Evolutionary conservation across 1,284 basidiomycete species (phyloP).

Genomic region (Sanghuangporus weigelae): DNA sequence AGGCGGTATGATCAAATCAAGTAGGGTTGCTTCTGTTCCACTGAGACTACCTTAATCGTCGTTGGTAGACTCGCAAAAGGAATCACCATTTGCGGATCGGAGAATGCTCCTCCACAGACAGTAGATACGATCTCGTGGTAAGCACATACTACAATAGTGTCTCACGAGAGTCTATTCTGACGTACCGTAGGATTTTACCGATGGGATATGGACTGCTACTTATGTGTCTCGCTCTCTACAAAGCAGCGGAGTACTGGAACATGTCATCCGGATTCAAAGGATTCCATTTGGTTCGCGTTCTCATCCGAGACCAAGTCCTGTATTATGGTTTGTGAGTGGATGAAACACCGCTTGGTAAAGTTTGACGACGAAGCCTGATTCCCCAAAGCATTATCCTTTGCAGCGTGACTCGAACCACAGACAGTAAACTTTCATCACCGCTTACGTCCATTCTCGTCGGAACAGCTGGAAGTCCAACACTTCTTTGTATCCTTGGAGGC

Average conservation of each 20-base stretch:
- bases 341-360: not conserved
- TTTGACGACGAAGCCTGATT: not conserved
- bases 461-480: not conserved
- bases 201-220: slow-evolving; percentile 3
- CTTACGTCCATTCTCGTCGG: not conserved
- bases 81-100: no score
- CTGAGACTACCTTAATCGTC: no score
- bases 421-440: not conserved
- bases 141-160: not conserved
- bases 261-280: not conserved
- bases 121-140: not conserved
- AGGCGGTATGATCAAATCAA: no score
- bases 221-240: slow-evolving; percentile 2
- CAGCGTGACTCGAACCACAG: no score
- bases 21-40: no score
- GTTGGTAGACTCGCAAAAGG: no score
- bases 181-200: slow-evolving; percentile 6
- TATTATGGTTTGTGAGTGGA: slow-evolving; percentile 2
- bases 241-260: slow-evolving; percentile 4
- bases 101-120: no score
- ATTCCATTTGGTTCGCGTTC: not conserved
- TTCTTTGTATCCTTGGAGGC: slow-evolving; percentile 11
- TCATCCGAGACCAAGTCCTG: slow-evolving; percentile 2
- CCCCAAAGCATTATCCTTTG: not conserved
- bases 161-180: not conserved